Evolutionary conservation across 805 yeast genomes (phyloP).

Genomic region (Ogataea pignaliae): DNA sequence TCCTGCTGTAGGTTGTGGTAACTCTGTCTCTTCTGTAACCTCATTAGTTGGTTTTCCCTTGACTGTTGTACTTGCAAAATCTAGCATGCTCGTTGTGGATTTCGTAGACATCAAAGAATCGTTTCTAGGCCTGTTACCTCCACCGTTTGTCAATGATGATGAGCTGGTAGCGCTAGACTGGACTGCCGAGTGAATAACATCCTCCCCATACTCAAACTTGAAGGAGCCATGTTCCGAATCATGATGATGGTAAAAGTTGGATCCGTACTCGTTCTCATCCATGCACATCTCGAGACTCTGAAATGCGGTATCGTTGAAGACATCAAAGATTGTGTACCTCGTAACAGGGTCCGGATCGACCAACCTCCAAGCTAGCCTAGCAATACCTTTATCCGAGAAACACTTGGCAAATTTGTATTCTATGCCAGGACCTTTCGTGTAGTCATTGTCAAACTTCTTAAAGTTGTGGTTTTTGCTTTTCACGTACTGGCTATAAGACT

Average conservation of each 20-base stretch:
- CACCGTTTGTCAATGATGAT: background rate
- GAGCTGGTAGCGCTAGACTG: too few relatives aligned
- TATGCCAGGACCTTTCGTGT: constrained; percentile 57
- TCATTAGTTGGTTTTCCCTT: background rate
- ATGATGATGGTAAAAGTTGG: constrained; percentile 22
- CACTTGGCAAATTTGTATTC: constrained; percentile 68
- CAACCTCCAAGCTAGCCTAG: constrained; percentile 76
- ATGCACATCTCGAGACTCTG: constrained; percentile 58
- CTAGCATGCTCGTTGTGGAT: background rate
- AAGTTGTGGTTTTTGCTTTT: constrained; percentile 33
- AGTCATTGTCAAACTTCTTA: constrained; percentile 37
- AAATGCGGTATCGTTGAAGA: constrained; percentile 69
- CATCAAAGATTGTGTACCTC: constrained; percentile 54
- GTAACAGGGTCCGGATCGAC: constrained; percentile 57
- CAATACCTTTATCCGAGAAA: constrained; percentile 55
- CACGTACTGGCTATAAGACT: constrained; percentile 34
- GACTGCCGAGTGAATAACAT: background rate
- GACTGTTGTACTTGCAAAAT: background rate
- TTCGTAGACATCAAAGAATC: background rate
- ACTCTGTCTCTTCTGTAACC: background rate
- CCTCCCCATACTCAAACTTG: constrained; percentile 19
- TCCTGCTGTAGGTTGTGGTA: background rate
- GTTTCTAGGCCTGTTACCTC: background rate
- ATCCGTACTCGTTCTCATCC: constrained; percentile 37
- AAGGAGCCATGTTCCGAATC: constrained; percentile 8